phyloP scores from a whole-genome alignment of 129 eudicot genomes.

The Arctium lappa region DNA sequence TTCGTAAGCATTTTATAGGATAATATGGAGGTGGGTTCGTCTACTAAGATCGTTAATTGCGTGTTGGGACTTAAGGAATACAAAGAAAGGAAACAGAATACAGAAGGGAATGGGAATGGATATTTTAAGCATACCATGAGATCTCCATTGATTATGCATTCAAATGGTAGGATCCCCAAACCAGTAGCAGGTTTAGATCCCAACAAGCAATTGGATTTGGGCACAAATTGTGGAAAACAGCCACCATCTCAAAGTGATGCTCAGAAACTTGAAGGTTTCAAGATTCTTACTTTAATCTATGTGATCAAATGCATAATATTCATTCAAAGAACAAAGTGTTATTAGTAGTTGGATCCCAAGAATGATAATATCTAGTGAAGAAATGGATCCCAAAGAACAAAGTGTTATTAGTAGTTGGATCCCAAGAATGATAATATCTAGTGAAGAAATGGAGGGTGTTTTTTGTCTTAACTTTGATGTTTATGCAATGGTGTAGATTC shows the following conservation, averaged over 20 bases:
- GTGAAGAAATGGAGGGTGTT: background rate
- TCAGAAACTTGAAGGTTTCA: constrained; percentile 52
- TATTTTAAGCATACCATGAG: constrained; percentile 49
- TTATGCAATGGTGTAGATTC: constrained; percentile 35
- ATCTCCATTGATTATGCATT: constrained; percentile 51
- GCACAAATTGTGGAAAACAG: constrained; percentile 29
- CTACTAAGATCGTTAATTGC: constrained; percentile 82
- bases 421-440: background rate
- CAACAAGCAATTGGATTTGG: constrained; percentile 50
- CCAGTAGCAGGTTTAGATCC: constrained; percentile 25
- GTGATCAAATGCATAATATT: background rate
- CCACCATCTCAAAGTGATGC: constrained; percentile 32
- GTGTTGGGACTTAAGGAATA: constrained; percentile 73
- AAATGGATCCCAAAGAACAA: background rate
- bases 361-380: background rate
- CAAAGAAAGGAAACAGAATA: constrained; percentile 72
- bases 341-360: background rate
- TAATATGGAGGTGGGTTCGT: constrained; percentile 67
- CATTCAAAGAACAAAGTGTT: too few species aligned
- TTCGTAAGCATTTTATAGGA: constrained; percentile 42
- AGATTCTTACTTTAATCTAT: constrained; percentile 7
- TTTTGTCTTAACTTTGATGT: background rate
- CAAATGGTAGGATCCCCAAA: constrained; percentile 39
- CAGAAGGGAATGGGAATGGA: constrained; percentile 61
- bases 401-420: background rate